Base-by-base conservation (phyloP, 768 basidiomycete genomes). In the Trametopsis cervina region DNA sequence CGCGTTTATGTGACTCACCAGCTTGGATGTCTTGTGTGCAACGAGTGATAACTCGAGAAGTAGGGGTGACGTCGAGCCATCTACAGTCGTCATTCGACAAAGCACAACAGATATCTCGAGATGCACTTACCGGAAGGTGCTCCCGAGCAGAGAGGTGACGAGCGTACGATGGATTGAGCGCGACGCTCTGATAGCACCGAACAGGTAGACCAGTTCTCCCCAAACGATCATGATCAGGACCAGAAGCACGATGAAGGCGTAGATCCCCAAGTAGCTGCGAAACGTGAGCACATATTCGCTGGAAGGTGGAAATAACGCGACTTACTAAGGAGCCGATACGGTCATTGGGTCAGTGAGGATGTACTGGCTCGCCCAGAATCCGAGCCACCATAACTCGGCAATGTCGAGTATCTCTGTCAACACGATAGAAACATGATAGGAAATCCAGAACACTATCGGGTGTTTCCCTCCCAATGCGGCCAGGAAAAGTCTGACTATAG, bases 11-110 rank as follows among this genome's bases (percentile, higher is more conserved):
- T 20, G 18, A 36, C 63, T 24, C 46, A 66, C 64, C 49, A 7
- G 64, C 59, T 42, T 65, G 66, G 25, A 85, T 81, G 58, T 86
- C 85, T 49, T 83, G 78, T 1, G 83, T 85, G 60, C 78, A 79
- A 45, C 83, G 72, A 33, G 81, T 66, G 42, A 85, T 77, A 44
- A 88, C 76, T 4, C 85, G 77, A 7, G 75, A 75, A 0, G 69
- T 69, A 1, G 76, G 76, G 2, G 74, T 75, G 5, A 61, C 69
- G 47, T 79, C 77, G 9, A 78, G 63, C 72, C 73, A 78, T 41
- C 77, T 73, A 23, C 12, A 4, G n/a, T 11, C 2, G 10, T 27
- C n/a, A 25, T 2, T 43, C 9, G 36, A 13, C 7, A 4, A 7
- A 35, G 23, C 45, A 26, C 13, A 29, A 29, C 17, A 15, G 3